Conservation (phyloP, 805 yeast genomes). For the Sugiyamaella americana region DNA sequence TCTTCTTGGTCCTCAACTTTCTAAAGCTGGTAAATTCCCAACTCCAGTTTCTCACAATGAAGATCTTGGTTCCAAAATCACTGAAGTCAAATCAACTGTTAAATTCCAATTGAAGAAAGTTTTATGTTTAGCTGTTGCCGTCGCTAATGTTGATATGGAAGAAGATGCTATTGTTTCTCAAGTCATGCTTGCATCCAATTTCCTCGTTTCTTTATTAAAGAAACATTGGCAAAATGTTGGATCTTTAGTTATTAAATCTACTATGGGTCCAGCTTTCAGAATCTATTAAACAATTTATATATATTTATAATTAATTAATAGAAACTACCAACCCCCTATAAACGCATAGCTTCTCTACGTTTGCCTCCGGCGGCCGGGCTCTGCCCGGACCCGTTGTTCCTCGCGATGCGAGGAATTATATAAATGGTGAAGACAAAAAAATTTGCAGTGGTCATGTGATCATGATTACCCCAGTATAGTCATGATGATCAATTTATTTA, state of each 20-base stretch:
- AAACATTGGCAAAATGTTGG: constrained; percentile 99
- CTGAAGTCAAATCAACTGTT: constrained; percentile 98
- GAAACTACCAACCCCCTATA: too few species aligned
- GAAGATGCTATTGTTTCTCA: constrained; percentile 94
- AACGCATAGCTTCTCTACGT: too few species aligned
- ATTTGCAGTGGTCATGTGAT: too few species aligned
- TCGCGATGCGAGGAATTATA: background rate
- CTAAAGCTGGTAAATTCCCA: constrained; percentile 99
- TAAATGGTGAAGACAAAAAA: background rate
- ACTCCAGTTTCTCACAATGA: constrained; percentile 99
- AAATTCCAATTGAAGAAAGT: constrained; percentile 99
- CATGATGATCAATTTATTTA: too few species aligned
- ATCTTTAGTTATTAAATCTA: constrained; percentile 95
- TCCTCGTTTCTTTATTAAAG: constrained; percentile 98
- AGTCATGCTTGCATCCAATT: constrained; percentile 98
- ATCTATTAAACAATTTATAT: constrained; percentile 60
- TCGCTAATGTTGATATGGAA: constrained; percentile 99
- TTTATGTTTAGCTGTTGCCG: constrained; percentile 98
- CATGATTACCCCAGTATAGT: too few species aligned
- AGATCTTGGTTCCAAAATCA: constrained; percentile 92
- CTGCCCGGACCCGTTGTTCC: background rate
- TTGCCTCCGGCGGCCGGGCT: constrained; percentile 1
- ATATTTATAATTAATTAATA: too few species aligned
- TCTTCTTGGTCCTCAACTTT: constrained; percentile 99
- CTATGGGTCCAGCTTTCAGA: constrained; percentile 99